phyloP scores from a whole-genome alignment of 2,329 filamentous ascomycete species.

The Fusarium sp. region DNA sequence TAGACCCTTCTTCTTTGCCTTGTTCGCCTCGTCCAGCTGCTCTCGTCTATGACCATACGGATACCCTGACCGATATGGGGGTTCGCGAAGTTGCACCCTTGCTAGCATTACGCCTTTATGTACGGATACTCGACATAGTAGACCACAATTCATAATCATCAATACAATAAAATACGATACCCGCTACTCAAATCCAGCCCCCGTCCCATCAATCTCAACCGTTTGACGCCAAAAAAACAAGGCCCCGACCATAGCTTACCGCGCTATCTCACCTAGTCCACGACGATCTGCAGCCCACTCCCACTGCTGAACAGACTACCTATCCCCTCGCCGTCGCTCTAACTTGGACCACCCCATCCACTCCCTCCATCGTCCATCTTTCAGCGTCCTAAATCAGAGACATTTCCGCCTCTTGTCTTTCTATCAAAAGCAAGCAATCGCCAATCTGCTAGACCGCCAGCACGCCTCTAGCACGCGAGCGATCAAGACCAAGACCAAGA shows the following conservation, averaged over 20 bases:
- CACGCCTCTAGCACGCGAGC: conserved; percentile 32
- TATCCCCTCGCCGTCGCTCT: conserved; percentile 3
- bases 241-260: neutral
- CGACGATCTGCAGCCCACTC: conserved; percentile 25
- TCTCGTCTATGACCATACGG: neutral
- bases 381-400: conserved; percentile 30
- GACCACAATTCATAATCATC: conserved; percentile 9
- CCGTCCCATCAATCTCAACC: conserved; percentile 6
- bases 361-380: conserved; percentile 19
- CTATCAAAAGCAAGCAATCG: conserved; percentile 37
- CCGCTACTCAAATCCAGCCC: conserved; percentile 1
- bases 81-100: conserved; percentile 9
- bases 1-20: neutral
- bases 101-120: conserved; percentile 22
- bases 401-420: conserved; percentile 38
- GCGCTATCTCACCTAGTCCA: conserved; percentile 9
- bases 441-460: conserved; percentile 30
- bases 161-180: conserved; percentile 6
- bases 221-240: conserved; percentile 14
- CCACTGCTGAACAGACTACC: conserved; percentile 12
- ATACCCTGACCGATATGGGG: neutral
- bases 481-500: conserved; percentile 3
- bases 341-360: conserved; percentile 1
- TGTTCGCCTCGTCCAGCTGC: conserved; percentile 1
- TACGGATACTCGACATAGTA: conserved; percentile 9